These are phyloP conservation scores for Porodaedalea pini DNA, from an alignment of 1,284 basidiomycete genomes.

Conservation along the genomic window DNA sequence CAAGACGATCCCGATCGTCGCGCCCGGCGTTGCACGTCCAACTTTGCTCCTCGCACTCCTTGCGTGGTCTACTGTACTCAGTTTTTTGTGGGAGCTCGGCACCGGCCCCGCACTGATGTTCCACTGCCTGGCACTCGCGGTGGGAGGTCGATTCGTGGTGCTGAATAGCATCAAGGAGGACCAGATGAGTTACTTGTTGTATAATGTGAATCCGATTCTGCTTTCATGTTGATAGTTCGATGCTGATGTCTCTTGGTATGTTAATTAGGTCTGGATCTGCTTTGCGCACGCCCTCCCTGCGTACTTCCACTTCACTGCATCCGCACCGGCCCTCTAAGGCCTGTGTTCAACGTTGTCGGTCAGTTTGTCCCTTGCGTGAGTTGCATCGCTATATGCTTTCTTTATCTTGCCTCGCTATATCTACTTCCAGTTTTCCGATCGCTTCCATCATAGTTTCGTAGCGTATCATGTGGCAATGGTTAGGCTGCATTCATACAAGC, in stretches of 20 bases:
- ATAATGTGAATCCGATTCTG: slow-evolving; percentile 2
- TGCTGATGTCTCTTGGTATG: background rate
- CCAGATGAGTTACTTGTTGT: slow-evolving; percentile 10
- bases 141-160: slow-evolving; percentile 4
- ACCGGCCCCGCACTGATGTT: background rate
- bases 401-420: too few species aligned
- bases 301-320: slow-evolving; percentile 7
- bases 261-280: slow-evolving; percentile 21
- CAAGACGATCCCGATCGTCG: slow-evolving; percentile 38
- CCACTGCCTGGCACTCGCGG: background rate
- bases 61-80: slow-evolving; percentile 2
- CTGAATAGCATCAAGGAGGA: background rate
- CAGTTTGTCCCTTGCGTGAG: background rate
- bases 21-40: background rate
- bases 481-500: too few species aligned
- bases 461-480: too few species aligned
- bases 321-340: background rate
- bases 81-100: background rate
- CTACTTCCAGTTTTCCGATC: too few species aligned
- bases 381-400: background rate
- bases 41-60: background rate
- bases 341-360: too few species aligned
- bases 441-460: too few species aligned
- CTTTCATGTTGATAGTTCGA: background rate
- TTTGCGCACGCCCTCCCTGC: slow-evolving; percentile 19